Base-by-base conservation (phyloP, 2,329 filamentous ascomycete genomes). In the Arthroderma sp. region DNA sequence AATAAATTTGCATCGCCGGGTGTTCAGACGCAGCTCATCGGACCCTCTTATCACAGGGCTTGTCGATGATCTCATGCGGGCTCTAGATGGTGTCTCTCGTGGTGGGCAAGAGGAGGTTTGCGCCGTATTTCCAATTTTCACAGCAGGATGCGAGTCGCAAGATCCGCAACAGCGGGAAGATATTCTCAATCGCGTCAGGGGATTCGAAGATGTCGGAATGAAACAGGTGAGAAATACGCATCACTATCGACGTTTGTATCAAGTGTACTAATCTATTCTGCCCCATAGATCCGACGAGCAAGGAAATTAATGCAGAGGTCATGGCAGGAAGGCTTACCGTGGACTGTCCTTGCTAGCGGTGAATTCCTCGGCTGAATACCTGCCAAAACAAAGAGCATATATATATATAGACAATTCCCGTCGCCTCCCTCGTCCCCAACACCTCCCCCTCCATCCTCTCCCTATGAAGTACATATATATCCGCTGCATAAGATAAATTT, bases 91-190 rank as follows among this genome's bases (percentile, higher is more conserved):
- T 33, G 76, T 91, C 40, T 67, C 77, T 8, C 65, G 71, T 8
- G 81, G 82, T 4, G 80, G 80, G 29, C 78, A 78, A 10, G 83
- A 83, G 0, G 85, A 89, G 61, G 79, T 77, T 6, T 85, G 83
- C 55, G 65, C 85, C 11, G 61, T 91, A 34, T 88, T 91, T 51
- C 85, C 85, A 0, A 78, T 91, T 64, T 91, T 91, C 61, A 84
- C 83, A 1, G 85, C 85, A 1, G 85, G 85, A 0, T 88, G 83
- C 52, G 83, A 91, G 59, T 77, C 79, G 1, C 65, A 66, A 45
- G 73, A 78, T 40, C 55, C 67, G 31, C 62, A 61, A 2, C 74
- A 81, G 52, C 69, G 78, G 41, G 64, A 65, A 27, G 70, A 76
- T 54, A 76, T 89, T 33, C 65, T 84, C 54, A 73, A 77, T 52